Evolutionary conservation across 2,329 filamentous ascomycete genomes (phyloP), one percentile per base, ranked within the genome.

Genomic region (Trichoderma koningiopsis): DNA sequence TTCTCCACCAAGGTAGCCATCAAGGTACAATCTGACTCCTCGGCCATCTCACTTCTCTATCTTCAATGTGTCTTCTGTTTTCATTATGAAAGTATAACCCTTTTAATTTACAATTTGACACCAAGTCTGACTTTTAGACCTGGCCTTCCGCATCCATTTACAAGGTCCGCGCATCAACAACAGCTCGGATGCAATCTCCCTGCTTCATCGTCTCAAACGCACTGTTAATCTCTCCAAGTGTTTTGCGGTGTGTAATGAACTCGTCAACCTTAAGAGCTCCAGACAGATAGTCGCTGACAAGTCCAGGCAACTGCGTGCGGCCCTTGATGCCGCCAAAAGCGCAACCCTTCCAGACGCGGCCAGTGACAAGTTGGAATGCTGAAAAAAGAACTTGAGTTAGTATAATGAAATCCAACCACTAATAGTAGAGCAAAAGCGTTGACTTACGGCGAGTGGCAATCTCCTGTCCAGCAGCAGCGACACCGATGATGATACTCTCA

Each of bases 301-400:
- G 89, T 70, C 87, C 90, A 59, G 92, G 91, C 73, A 99, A 89
- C 84, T 99, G 96, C 40, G 92, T 91, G 78, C 96, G 94, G 75
- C 96, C 96, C 87, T 98, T 99, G 87, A 99, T 94, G 76, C 96
- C 96, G 75, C 96, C 96, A 77, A 99, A 99, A 22, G 96, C 96
- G 79, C 95, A 98, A 67, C 96, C 96, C 84, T 92, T 97, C 96
- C 96, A 99, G 71, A 97, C 92, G 79, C 96, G 94, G 71, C 96
- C 96, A 56, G 96, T 99, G 75, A 99, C 96, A 72, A 99, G 89
- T 86, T 98, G 96, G 91, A 99, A 99, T 79, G 96, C 93, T 96
- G 74, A 68, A 71, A 16, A 29, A 68, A 73, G 78, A 64, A 75
- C n/a, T 70, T 19, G 14, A 7, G 74, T 77, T 27, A 78, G 73